Conservation (phyloP, 73 alveolate species). For the Tetrahymena thermophila region DNA sequence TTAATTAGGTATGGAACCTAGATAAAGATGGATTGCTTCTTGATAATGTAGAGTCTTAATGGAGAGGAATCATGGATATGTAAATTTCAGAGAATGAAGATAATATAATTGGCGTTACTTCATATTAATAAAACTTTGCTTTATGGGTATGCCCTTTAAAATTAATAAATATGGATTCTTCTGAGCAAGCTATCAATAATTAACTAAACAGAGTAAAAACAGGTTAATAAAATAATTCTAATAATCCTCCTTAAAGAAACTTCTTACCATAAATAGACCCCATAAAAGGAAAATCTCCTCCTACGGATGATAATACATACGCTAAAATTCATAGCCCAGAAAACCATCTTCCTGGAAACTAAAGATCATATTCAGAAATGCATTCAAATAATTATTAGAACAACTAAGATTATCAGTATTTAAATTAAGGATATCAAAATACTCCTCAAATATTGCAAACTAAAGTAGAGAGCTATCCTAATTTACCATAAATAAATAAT, state of each 20-base stretch:
- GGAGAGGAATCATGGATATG: slow-evolving; percentile 42
- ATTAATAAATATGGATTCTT: neutral
- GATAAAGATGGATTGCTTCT: slow-evolving; percentile 18
- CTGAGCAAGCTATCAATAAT: neutral
- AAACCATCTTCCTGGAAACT: neutral
- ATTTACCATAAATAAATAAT: neutral
- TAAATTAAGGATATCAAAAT: neutral
- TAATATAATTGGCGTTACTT: neutral
- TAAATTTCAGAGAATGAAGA: neutral
- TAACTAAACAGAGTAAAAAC: neutral
- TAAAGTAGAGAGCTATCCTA: neutral
- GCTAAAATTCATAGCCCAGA: neutral
- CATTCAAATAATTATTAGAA: neutral
- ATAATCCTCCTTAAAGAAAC: neutral
- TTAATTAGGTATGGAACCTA: slow-evolving; percentile 12
- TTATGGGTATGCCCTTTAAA: neutral
- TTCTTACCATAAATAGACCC: neutral
- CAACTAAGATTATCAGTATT: neutral
- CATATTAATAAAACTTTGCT: neutral
- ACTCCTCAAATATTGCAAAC: neutral
- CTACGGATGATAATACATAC: neutral
- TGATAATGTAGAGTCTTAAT: slow-evolving; percentile 34
- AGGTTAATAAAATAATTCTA: neutral
- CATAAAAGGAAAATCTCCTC: neutral
- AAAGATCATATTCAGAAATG: neutral